A percentile compares a stretch with the other conserved stretches of the same genome.
Conservation (phyloP, 139 green algal species). For the Gonium pectorale region DNA sequence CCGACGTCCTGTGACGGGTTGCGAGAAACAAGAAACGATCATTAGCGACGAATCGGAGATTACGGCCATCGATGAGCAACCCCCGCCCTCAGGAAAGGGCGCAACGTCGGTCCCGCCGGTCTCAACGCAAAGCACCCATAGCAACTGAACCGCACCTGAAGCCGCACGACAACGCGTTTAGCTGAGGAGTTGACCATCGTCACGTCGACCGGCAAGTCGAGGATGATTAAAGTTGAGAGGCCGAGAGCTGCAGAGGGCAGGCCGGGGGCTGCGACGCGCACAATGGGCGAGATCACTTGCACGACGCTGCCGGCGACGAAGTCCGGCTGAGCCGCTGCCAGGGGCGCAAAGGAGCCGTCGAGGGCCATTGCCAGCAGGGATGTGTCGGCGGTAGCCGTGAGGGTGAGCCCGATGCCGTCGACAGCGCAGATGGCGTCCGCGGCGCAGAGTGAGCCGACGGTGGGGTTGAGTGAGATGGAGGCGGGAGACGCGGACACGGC, state of each 20-base stretch:
- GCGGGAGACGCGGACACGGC: background rate
- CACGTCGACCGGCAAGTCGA: slow-evolving; percentile 8
- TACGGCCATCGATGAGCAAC: no score
- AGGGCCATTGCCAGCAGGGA: slow-evolving; percentile 4
- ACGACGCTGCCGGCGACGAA: background rate
- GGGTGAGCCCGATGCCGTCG: background rate
- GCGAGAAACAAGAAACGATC: no score
- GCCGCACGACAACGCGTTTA: background rate
- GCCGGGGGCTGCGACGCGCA: slow-evolving; percentile 2
- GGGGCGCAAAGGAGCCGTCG: background rate
- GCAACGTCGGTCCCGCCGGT: background rate
- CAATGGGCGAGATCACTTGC: background rate
- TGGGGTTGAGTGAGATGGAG: background rate
- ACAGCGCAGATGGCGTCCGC: background rate
- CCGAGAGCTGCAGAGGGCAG: background rate
- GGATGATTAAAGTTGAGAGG: background rate
- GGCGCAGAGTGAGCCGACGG: background rate
- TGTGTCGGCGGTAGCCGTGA: background rate
- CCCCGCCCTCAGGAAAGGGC: no score
- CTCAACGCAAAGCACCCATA: background rate
- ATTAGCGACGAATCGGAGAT: no score
- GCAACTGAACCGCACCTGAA: background rate
- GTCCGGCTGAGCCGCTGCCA: background rate
- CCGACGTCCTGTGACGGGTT: slow-evolving; percentile 17
- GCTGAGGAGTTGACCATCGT: background rate